Evolutionary conservation across 495 filamentous ascomycete genomes (phyloP).

Genomic region (Usnea hakonensis): DNA sequence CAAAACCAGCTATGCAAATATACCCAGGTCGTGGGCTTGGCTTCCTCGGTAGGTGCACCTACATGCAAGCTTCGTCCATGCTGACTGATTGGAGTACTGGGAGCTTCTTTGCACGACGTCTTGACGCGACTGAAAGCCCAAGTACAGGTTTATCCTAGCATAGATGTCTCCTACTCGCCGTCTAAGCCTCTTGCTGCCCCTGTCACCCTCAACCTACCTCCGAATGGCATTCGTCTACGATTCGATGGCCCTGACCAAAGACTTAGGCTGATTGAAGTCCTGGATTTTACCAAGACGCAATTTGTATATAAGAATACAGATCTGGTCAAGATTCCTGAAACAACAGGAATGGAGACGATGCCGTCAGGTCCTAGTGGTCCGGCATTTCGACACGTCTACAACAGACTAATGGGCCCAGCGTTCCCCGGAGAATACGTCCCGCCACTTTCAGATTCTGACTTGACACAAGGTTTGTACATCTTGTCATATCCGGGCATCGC

Average conservation of each 20-base stretch:
- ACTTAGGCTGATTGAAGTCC: conserved; percentile 79
- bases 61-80: conserved; percentile 1
- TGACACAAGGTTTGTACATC: conserved; percentile 57
- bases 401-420: conserved; percentile 80
- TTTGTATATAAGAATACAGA: conserved; percentile 82
- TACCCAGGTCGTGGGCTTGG: conserved; percentile 70
- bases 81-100: conserved; percentile 53
- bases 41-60: conserved; percentile 57
- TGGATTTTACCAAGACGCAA: conserved; percentile 80
- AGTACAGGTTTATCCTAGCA: conserved; percentile 67
- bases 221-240: conserved; percentile 78
- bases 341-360: conserved; percentile 24
- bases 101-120: conserved; percentile 82
- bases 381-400: conserved; percentile 84
- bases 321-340: conserved; percentile 56
- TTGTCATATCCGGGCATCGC: conserved; percentile 90
- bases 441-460: conserved; percentile 43
- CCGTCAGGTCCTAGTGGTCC: conserved; percentile 51
- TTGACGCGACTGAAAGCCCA: conserved; percentile 79
- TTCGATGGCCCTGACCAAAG: conserved; percentile 94
- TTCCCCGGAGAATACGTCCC: conserved; percentile 86
- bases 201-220: conserved; percentile 63
- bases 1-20: conserved; percentile 41
- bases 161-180: conserved; percentile 71
- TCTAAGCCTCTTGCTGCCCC: conserved; percentile 62